Evolutionary conservation across 2,329 filamentous ascomycete species (phyloP).

Genomic region (Paecilomyces sp.): DNA sequence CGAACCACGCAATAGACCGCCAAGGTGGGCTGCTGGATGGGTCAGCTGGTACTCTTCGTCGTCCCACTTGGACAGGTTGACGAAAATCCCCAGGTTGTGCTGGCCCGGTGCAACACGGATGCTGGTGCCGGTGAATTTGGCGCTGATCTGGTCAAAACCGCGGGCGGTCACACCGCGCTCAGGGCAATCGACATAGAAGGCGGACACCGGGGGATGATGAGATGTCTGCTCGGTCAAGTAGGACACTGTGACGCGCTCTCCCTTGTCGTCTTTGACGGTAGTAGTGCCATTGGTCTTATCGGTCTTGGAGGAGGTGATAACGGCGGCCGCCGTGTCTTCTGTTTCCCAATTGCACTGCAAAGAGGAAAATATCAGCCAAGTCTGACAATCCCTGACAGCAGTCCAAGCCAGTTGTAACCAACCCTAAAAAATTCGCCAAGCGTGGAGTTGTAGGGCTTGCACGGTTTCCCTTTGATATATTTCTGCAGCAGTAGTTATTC

Average conservation of each 20-base stretch:
- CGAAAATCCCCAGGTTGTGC: conserved; percentile 93
- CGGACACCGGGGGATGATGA: conserved; percentile 94
- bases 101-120: conserved; percentile 85
- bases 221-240: conserved; percentile 97
- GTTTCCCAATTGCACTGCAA: conserved; percentile 89
- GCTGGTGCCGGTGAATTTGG: conserved; percentile 95
- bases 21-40: conserved; percentile 87
- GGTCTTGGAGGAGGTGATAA: conserved; percentile 33
- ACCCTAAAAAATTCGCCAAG: conserved; percentile 96
- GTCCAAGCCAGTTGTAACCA: conserved; percentile 28
- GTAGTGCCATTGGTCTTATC: conserved; percentile 28
- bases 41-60: conserved; percentile 93
- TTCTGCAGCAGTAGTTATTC: conserved; percentile 48
- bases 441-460: conserved; percentile 98
- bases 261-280: conserved; percentile 24
- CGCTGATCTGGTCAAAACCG: conserved; percentile 92
- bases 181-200: conserved; percentile 88
- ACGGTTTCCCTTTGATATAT: conserved; percentile 96
- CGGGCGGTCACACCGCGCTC: conserved; percentile 80
- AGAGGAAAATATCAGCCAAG: conserved; percentile 8
- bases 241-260: conserved; percentile 65
- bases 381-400: background rate
- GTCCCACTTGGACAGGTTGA: conserved; percentile 70
- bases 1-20: conserved; percentile 79
- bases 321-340: conserved; percentile 65